A percentile compares a stretch with the other conserved stretches of the same genome.
Evolutionary conservation across 2,329 filamentous ascomycete genomes (phyloP).

Genomic region (Canariomyces notabilis): DNA sequence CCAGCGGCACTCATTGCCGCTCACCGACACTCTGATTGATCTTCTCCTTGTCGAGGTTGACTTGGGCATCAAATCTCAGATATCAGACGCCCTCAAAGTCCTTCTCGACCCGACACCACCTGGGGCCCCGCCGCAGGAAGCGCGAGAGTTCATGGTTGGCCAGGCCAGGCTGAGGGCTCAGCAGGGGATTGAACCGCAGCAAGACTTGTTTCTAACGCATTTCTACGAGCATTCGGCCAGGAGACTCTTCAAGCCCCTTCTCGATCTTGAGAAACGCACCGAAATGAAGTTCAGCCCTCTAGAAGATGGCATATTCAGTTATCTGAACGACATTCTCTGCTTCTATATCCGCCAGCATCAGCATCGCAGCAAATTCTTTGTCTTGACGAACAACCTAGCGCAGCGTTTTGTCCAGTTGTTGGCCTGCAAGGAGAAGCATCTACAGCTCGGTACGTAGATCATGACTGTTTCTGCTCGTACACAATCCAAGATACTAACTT

Average conservation of each 20-base stretch:
- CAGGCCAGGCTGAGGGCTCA: conserved; percentile 56
- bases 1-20: conserved; percentile 74
- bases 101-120: conserved; percentile 68
- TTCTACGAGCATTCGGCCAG: conserved; percentile 87
- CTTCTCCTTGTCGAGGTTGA: conserved; percentile 87
- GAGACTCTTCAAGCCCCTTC: conserved; percentile 80
- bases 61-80: conserved; percentile 88
- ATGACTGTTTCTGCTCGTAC: conserved; percentile 19
- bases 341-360: conserved; percentile 91
- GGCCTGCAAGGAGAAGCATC: conserved; percentile 78
- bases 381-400: conserved; percentile 72
- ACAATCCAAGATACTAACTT: no score
- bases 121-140: conserved; percentile 32
- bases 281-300: conserved; percentile 71
- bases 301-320: conserved; percentile 84
- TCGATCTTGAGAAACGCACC: conserved; percentile 66
- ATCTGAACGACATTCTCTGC: conserved; percentile 86
- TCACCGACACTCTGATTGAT: conserved; percentile 91
- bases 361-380: conserved; percentile 81
- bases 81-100: conserved; percentile 92
- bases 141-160: conserved; percentile 50
- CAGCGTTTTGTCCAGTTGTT: conserved; percentile 79
- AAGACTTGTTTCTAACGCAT: conserved; percentile 76
- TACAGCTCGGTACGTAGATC: conserved; percentile 70
- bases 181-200: conserved; percentile 59